phyloP scores from a whole-genome alignment of 208 protist genomes.

The Leishmania arabica region DNA sequence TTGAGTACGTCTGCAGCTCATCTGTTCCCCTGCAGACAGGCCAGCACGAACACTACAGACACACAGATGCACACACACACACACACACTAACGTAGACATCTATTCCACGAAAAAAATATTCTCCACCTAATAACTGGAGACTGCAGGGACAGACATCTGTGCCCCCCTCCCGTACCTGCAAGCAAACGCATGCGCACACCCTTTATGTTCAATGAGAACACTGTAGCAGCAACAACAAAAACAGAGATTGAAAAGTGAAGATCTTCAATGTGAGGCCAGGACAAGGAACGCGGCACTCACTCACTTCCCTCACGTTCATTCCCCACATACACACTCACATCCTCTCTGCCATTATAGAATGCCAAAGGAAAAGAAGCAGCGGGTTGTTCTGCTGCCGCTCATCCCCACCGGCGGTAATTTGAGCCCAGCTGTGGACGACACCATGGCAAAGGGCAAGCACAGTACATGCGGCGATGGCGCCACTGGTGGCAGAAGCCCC shows the following conservation, averaged over 20 bases:
- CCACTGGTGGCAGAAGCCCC: not conserved
- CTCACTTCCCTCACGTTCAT: not conserved
- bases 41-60: not conserved
- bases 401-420: conserved; percentile 1
- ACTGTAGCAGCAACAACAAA: not conserved
- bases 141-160: not conserved
- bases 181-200: not conserved
- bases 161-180: not conserved
- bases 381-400: conserved; percentile 31
- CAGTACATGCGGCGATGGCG: not conserved
- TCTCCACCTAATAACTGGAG: not conserved
- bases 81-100: not conserved
- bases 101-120: not conserved
- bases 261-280: not conserved
- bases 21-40: not conserved
- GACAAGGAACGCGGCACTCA: not conserved
- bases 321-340: not conserved
- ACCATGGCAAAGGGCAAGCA: conserved; percentile 1
- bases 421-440: not conserved
- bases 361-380: conserved; percentile 23
- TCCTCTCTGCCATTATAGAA: not conserved
- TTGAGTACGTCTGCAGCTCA: not conserved
- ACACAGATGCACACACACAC: not conserved
- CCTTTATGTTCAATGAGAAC: not conserved
- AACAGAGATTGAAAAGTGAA: not conserved